phyloP scores from a whole-genome alignment of 257 asterid genomes.

The Capsicum baccatum region DNA sequence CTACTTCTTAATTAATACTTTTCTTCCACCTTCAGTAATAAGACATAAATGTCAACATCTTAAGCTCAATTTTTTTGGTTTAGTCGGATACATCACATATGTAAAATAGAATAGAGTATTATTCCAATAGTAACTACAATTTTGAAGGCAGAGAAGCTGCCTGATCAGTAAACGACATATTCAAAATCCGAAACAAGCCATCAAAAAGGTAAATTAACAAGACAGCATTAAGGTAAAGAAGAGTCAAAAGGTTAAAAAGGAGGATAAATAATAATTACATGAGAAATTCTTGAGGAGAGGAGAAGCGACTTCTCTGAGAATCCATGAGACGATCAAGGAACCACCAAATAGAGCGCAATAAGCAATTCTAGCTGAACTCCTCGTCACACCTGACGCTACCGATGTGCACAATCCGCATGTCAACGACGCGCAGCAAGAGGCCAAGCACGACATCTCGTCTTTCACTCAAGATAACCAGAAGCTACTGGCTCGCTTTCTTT shows the following conservation, averaged over 20 bases:
- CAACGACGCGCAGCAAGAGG: conserved; percentile 85
- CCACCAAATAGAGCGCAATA: conserved; percentile 86
- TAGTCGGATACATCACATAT: background rate
- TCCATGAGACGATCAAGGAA: conserved; percentile 78
- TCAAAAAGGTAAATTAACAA: background rate
- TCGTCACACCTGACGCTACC: conserved; percentile 85
- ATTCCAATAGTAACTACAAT: background rate
- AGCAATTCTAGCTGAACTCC: conserved; percentile 83
- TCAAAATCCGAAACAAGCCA: background rate
- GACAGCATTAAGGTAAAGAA: background rate
- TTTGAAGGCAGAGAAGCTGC: background rate
- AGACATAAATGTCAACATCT: background rate
- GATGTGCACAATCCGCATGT: conserved; percentile 97
- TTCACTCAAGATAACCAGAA: background rate
- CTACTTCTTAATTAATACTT: background rate
- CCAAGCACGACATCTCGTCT: conserved; percentile 91
- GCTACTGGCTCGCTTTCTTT: background rate
- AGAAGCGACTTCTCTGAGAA: conserved; percentile 79
- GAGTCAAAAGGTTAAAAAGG: background rate
- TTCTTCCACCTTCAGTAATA: background rate
- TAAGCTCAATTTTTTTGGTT: background rate
- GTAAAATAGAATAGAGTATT: no score
- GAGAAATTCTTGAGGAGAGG: conserved; percentile 75
- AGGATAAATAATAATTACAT: conserved; percentile 41
- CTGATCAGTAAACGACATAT: background rate